phyloP scores from a whole-genome alignment of 169 alveolate species.

The Nephromyces sp. region DNA sequence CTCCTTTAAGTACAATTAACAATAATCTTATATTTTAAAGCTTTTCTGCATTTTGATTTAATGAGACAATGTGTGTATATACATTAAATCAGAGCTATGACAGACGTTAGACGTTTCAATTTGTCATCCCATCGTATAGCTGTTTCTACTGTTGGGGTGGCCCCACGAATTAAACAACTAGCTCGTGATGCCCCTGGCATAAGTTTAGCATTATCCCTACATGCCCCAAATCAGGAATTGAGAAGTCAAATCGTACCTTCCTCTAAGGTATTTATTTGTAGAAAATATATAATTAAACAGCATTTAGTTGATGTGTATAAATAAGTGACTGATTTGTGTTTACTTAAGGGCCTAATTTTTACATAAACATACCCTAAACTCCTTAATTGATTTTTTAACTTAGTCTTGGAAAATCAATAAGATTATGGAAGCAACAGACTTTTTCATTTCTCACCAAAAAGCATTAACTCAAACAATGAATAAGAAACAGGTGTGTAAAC shows the following conservation, averaged over 20 bases:
- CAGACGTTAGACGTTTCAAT: slow-evolving; percentile 2
- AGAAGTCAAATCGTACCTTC: neutral
- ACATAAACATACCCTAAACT: too few relatives aligned
- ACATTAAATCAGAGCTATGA: slow-evolving; percentile 8
- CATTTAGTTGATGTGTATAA: too few relatives aligned
- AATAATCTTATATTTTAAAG: too few relatives aligned
- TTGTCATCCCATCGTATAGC: slow-evolving; percentile 29
- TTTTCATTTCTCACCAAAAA: neutral
- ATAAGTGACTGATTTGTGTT: too few relatives aligned
- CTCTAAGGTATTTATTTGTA: too few relatives aligned
- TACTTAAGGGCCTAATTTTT: too few relatives aligned
- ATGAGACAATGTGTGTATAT: too few relatives aligned
- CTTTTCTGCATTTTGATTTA: too few relatives aligned
- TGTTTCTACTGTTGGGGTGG: slow-evolving; percentile 46
- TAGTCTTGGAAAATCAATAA: neutral
- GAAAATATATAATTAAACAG: too few relatives aligned
- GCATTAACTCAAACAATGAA: neutral
- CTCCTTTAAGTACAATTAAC: too few relatives aligned
- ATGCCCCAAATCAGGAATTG: slow-evolving; percentile 31
- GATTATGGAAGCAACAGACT: neutral
- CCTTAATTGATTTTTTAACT: too few relatives aligned
- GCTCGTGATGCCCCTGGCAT: slow-evolving; percentile 45
- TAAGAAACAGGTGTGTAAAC: neutral
- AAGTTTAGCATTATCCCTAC: slow-evolving; percentile 41
- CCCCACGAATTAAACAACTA: slow-evolving; percentile 20